Conservation (phyloP, 768 basidiomycete genomes). For the Aureoboletus auriporus region DNA sequence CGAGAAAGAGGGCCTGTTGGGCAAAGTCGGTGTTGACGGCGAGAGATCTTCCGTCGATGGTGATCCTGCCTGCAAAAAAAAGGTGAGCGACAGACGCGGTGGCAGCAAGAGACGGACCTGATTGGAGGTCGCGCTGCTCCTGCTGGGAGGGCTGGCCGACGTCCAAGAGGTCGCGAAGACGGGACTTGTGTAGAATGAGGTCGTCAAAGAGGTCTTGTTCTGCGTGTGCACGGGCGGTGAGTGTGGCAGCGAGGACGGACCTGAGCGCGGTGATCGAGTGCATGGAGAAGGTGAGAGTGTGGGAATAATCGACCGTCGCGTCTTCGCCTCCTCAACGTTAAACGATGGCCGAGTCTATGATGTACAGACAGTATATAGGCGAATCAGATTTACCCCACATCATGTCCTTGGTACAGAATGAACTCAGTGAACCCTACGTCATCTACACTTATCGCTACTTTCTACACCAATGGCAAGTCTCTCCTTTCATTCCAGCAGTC, state of each 20-base stretch:
- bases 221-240: constrained; percentile 45
- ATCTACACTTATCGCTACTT: constrained; percentile 98
- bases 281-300: constrained; percentile 35
- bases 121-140: constrained; percentile 71
- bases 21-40: constrained; percentile 78
- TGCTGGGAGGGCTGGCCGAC: constrained; percentile 56
- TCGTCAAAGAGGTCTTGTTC: constrained; percentile 78
- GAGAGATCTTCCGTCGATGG: constrained; percentile 60
- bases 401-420: constrained; percentile 84
- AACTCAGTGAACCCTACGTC: constrained; percentile 94
- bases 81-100: not conserved
- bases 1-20: constrained; percentile 71
- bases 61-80: constrained; percentile 54
- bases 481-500: not conserved
- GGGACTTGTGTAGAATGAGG: constrained; percentile 61
- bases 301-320: not conserved
- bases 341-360: constrained; percentile 33
- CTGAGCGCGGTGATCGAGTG: constrained; percentile 57
- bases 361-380: constrained; percentile 71
- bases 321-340: not conserved
- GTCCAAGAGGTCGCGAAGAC: constrained; percentile 61
- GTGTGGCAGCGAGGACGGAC: constrained; percentile 44
- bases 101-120: constrained; percentile 37
- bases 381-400: constrained; percentile 79
- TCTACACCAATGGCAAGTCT: constrained; percentile 85